These are phyloP conservation scores for Zopfia rhizophila DNA, from an alignment of 2,329 filamentous ascomycete genomes.

Conservation along the genomic window DNA sequence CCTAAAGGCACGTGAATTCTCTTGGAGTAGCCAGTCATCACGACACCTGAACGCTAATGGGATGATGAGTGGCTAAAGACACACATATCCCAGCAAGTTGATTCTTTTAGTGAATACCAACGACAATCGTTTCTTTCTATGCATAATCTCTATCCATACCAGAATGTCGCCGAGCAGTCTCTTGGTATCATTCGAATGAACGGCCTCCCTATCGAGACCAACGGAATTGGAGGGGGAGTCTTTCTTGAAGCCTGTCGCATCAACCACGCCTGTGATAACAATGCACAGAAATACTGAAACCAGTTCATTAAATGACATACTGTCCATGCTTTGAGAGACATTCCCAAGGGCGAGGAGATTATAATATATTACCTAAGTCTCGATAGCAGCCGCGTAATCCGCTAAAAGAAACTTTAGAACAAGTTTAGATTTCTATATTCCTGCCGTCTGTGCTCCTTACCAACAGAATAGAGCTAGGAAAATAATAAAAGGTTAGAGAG, in stretches of 20 bases:
- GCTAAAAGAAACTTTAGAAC: constrained; percentile 34
- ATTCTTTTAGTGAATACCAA: constrained; percentile 32
- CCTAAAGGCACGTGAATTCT: constrained; percentile 53
- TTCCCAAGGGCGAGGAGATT: constrained; percentile 49
- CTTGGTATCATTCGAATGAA: constrained; percentile 47
- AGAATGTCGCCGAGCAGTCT: constrained; percentile 31
- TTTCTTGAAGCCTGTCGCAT: constrained; percentile 49
- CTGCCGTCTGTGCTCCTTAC: constrained; percentile 51
- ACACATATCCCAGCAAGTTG: constrained; percentile 30
- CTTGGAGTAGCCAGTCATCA: constrained; percentile 53
- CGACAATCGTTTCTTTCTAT: constrained; percentile 40
- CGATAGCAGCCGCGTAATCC: constrained; percentile 30
- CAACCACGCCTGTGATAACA: constrained; percentile 53
- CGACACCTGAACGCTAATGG: constrained; percentile 28
- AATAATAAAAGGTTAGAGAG: constrained; percentile 44
- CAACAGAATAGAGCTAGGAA: constrained; percentile 37
- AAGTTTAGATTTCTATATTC: constrained; percentile 49
- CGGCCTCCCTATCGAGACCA: constrained; percentile 38
- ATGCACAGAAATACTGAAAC: constrained; percentile 51
- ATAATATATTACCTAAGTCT: constrained; percentile 46
- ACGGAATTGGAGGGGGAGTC: constrained; percentile 38
- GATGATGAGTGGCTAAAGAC: constrained; percentile 24
- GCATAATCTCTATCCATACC: constrained; percentile 38
- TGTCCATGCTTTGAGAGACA: constrained; percentile 49
- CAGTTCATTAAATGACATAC: constrained; percentile 38